Evolutionary conservation across 1,284 basidiomycete genomes (phyloP).

Genomic region (Boletus mariae): DNA sequence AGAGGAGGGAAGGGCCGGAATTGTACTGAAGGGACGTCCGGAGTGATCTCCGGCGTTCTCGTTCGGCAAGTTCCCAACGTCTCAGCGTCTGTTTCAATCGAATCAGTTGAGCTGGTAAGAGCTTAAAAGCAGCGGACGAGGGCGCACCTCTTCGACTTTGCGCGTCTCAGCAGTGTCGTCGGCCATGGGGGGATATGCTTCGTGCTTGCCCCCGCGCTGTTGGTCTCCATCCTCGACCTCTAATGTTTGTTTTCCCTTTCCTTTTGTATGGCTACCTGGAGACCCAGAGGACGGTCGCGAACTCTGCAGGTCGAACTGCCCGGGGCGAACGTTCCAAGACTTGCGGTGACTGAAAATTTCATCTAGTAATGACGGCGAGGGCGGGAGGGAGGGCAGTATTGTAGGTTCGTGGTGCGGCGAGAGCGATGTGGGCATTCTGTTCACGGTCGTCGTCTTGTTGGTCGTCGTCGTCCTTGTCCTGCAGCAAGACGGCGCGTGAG

Average conservation of each 20-base stretch:
- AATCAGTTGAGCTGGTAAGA: no score
- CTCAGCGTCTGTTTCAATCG: slow-evolving; percentile 54
- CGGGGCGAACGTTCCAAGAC: slow-evolving; percentile 33
- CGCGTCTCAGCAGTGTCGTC: slow-evolving; percentile 65
- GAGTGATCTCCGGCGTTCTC: slow-evolving; percentile 61
- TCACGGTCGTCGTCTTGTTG: slow-evolving; percentile 13
- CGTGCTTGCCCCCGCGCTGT: slow-evolving; percentile 22
- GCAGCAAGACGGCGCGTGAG: not conserved
- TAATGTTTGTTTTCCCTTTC: slow-evolving; percentile 27
- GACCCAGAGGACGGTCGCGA: slow-evolving; percentile 13
- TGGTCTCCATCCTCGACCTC: slow-evolving; percentile 22
- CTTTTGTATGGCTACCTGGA: slow-evolving; percentile 17
- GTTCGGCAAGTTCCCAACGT: slow-evolving; percentile 70
- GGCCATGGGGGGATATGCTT: slow-evolving; percentile 60
- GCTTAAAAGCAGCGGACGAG: not conserved
- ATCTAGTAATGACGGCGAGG: slow-evolving; percentile 40
- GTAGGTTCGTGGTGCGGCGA: slow-evolving; percentile 13
- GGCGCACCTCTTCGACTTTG: slow-evolving; percentile 63
- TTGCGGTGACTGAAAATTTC: slow-evolving; percentile 43
- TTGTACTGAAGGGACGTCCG: slow-evolving; percentile 43
- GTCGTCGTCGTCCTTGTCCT: not conserved
- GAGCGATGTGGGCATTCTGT: slow-evolving; percentile 21
- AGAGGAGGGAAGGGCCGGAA: slow-evolving; percentile 46
- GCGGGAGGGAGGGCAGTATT: slow-evolving; percentile 36
- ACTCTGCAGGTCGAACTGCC: slow-evolving; percentile 11